Percentiles rank a stretch among this genome's conserved stretches.
Conservation (phyloP, 192 early-diverging fungal genomes). For the Coemansia sp. region DNA sequence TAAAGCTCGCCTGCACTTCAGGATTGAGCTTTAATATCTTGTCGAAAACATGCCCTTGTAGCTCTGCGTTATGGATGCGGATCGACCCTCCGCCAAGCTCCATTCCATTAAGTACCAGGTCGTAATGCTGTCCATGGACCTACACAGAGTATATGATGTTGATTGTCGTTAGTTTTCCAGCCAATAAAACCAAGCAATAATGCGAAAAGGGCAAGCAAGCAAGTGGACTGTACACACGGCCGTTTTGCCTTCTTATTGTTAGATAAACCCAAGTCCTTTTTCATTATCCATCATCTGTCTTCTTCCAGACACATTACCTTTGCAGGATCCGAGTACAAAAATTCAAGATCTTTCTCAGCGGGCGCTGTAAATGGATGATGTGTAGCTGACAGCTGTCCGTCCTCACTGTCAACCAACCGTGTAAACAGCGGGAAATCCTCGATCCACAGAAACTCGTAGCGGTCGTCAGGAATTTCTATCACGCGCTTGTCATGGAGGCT, state of each 20-base stretch:
- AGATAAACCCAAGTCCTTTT: too few species aligned
- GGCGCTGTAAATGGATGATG: conserved; percentile 95
- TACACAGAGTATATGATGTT: conserved; percentile 5
- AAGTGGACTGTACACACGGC: background rate
- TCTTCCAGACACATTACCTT: conserved; percentile 40
- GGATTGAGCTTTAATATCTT: conserved; percentile 64
- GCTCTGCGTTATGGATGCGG: conserved; percentile 74
- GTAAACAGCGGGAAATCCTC: conserved; percentile 90
- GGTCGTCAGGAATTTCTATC: conserved; percentile 49
- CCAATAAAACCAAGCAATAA: background rate
- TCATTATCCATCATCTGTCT: background rate
- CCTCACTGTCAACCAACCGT: conserved; percentile 58
- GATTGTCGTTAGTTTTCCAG: background rate
- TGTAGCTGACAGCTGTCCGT: conserved; percentile 61
- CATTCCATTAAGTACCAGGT: conserved; percentile 86
- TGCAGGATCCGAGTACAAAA: conserved; percentile 63
- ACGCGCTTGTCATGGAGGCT: conserved; percentile 56
- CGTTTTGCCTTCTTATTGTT: background rate
- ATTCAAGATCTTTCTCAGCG: conserved; percentile 61
- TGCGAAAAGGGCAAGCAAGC: background rate
- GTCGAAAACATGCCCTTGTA: conserved; percentile 76
- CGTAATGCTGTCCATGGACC: conserved; percentile 80
- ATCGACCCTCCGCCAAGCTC: conserved; percentile 93
- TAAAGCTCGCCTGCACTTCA: conserved; percentile 63
- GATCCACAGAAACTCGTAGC: conserved; percentile 80